phyloP scores from a whole-genome alignment of 2,329 filamentous ascomycete genomes.

The Pseudogymnoascus sp. region DNA sequence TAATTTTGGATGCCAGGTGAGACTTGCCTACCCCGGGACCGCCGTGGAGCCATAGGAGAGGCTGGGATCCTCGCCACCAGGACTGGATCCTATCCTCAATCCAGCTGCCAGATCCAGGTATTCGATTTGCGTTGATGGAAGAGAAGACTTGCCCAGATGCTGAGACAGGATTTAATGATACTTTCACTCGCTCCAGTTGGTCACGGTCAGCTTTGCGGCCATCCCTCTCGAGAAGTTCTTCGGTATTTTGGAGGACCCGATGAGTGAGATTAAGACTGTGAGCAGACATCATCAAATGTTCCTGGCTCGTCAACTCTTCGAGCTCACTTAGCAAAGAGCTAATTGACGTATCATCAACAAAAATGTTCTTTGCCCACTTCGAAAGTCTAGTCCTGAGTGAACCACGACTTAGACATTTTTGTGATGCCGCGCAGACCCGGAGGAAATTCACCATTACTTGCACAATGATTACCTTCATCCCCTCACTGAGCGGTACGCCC shows the following conservation, averaged over 20 bases:
- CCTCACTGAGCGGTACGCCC: not conserved
- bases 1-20: slow-evolving; percentile 3
- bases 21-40: slow-evolving; percentile 8
- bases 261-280: not conserved
- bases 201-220: not conserved
- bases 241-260: not conserved
- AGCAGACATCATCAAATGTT: not conserved
- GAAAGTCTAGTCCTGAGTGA: not conserved
- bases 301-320: not conserved
- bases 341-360: not conserved
- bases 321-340: not conserved
- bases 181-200: not conserved
- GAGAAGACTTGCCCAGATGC: not conserved
- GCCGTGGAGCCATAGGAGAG: slow-evolving; percentile 3
- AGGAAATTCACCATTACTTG: not conserved
- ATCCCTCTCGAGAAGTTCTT: not conserved
- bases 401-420: not conserved
- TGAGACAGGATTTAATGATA: not conserved
- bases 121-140: not conserved
- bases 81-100: slow-evolving; percentile 4
- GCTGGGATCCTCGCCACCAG: slow-evolving; percentile 4
- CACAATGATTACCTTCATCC: not conserved
- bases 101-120: slow-evolving; percentile 9
- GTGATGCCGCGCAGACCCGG: not conserved
- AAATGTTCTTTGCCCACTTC: not conserved